phyloP scores from a whole-genome alignment of 2,329 filamentous ascomycete genomes.

The Gnomoniopsis sp. region DNA sequence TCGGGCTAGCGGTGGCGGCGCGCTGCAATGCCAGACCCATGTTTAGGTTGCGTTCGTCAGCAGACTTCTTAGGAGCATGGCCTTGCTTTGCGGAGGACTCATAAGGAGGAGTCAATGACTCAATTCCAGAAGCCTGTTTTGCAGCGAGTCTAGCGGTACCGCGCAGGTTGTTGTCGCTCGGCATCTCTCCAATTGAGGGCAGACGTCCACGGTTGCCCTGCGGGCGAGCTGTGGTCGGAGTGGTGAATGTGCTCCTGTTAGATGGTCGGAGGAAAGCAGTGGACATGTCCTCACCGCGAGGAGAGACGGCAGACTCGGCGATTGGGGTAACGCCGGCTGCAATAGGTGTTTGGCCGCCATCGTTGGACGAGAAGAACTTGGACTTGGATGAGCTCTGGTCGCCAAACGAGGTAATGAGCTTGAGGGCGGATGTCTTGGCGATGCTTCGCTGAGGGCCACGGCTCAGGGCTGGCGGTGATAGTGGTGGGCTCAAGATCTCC shows the following conservation, averaged over 20 bases:
- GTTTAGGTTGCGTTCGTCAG: conserved; percentile 39
- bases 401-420: conserved; percentile 87
- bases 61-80: conserved; percentile 34
- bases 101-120: conserved; percentile 18
- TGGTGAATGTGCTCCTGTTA: conserved; percentile 66
- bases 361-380: conserved; percentile 57
- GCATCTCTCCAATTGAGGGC: conserved; percentile 73
- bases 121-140: conserved; percentile 7
- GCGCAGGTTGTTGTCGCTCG: conserved; percentile 32
- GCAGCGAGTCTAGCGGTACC: conserved; percentile 24
- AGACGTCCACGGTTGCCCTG: conserved; percentile 61
- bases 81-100: conserved; percentile 20
- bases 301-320: conserved; percentile 72
- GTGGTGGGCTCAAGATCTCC: conserved; percentile 63
- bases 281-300: conserved; percentile 61
- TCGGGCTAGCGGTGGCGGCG: conserved; percentile 65
- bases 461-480: conserved; percentile 68
- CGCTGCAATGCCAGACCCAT: conserved; percentile 52
- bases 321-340: conserved; percentile 86
- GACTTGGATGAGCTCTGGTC: conserved; percentile 58
- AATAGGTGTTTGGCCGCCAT: conserved; percentile 68
- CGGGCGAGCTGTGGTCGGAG: conserved; percentile 64
- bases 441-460: conserved; percentile 60
- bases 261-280: conserved; percentile 67
- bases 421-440: conserved; percentile 78